Conservation (phyloP, 1,284 basidiomycete species). For the Chiua sp. region DNA sequence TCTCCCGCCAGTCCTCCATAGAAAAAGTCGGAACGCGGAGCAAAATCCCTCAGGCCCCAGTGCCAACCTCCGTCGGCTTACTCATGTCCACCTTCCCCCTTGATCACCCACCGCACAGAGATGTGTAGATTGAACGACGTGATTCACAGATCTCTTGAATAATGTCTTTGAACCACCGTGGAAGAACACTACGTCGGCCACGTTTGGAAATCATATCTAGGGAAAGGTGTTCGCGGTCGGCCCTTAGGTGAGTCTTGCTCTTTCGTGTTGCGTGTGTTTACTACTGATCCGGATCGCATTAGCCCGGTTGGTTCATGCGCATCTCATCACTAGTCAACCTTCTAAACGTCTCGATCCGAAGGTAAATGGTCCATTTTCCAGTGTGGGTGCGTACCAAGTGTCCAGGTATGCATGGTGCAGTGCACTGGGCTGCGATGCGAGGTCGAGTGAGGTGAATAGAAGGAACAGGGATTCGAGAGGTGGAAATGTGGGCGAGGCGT, state of each 20-base stretch:
- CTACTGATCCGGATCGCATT: constrained; percentile 2
- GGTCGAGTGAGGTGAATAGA: background rate
- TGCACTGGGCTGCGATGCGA: no score
- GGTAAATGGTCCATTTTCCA: constrained; percentile 79
- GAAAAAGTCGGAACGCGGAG: no score
- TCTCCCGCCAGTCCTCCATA: no score
- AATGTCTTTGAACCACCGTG: constrained; percentile 55
- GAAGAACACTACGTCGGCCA: constrained; percentile 73
- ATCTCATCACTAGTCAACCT: constrained; percentile 64
- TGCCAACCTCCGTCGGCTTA: no score
- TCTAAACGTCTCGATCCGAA: constrained; percentile 79
- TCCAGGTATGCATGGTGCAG: constrained; percentile 71
- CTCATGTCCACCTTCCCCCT: no score
- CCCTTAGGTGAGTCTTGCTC: constrained; percentile 55
- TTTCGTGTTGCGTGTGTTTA: background rate
- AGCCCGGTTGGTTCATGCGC: constrained; percentile 64
- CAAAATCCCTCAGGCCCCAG: no score
- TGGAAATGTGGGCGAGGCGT: background rate
- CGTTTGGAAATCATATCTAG: constrained; percentile 78
- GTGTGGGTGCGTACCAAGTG: constrained; percentile 69
- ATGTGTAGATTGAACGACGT: no score
- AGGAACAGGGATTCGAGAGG: background rate
- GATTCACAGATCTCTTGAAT: constrained; percentile 59
- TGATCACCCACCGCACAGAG: no score
- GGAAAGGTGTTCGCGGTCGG: constrained; percentile 62